Evolutionary conservation across 257 asterid species (phyloP).

Genomic region (Nicotiana tabacum): DNA sequence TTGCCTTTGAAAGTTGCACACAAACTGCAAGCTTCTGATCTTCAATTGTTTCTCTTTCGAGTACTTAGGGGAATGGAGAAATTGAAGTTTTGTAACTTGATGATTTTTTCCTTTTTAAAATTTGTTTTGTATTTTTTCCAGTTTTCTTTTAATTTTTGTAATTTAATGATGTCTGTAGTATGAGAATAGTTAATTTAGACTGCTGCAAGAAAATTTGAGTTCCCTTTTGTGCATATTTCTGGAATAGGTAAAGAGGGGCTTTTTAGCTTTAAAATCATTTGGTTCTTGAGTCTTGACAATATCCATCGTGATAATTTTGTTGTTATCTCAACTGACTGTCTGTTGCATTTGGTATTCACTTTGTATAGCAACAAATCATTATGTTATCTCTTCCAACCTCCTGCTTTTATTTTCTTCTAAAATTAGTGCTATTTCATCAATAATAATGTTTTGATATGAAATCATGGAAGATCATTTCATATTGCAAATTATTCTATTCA

Average conservation of each 20-base stretch:
- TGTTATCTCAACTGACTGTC: neutral
- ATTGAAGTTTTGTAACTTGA: neutral
- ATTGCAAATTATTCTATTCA: neutral
- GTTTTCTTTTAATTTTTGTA: neutral
- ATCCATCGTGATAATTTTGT: neutral
- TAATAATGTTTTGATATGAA: neutral
- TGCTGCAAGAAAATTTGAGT: neutral
- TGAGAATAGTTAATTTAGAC: neutral
- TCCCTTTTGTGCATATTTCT: neutral
- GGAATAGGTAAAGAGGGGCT: neutral
- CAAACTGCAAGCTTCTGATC: neutral
- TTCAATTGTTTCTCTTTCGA: neutral
- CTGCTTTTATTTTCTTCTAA: neutral
- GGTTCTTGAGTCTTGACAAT: constrained; percentile 4
- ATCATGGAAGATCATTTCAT: neutral
- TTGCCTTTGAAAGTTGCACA: neutral
- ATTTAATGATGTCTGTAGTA: neutral
- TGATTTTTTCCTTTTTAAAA: neutral
- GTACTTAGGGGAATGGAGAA: neutral
- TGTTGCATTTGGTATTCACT: neutral
- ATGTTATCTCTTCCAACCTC: constrained; percentile 1
- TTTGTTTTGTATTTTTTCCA: neutral
- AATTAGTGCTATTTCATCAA: neutral
- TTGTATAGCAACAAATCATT: neutral
- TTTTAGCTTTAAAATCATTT: neutral